A percentile compares a stretch with the other conserved stretches of the same genome.
Evolutionary conservation across 2,329 filamentous ascomycete genomes (phyloP).

Genomic region (Cladosporium austrohemisphaericum): DNA sequence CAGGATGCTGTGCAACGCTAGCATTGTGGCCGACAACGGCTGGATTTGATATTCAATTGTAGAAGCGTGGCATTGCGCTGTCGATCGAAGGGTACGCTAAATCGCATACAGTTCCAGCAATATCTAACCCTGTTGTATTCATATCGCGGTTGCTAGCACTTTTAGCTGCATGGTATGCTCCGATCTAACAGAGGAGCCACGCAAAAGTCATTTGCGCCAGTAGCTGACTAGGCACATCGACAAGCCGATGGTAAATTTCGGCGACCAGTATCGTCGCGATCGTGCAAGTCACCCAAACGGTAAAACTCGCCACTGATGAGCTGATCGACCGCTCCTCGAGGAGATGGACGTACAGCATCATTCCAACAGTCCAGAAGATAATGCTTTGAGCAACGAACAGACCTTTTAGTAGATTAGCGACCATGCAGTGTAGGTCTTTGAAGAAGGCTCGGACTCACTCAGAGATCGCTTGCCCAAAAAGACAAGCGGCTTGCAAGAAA

Average conservation of each 20-base stretch:
- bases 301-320: conserved; percentile 24
- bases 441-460: conserved; percentile 20
- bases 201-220: conserved; percentile 21
- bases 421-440: not conserved
- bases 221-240: conserved; percentile 27
- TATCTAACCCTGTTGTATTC: no score
- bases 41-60: no score
- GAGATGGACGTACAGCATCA: conserved; percentile 28
- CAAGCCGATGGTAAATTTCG: conserved; percentile 25
- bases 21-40: not conserved
- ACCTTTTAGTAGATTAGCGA: conserved; percentile 19
- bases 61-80: no score
- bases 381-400: conserved; percentile 28
- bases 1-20: no score
- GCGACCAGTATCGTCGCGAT: conserved; percentile 20
- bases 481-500: conserved; percentile 26
- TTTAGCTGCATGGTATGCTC: no score
- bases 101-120: not conserved
- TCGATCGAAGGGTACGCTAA: no score
- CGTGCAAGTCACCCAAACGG: conserved; percentile 24
- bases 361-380: conserved; percentile 29
- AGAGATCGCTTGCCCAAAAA: conserved; percentile 28
- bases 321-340: conserved; percentile 14
- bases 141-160: no score
- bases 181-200: conserved; percentile 19